Percentiles rank a stretch among this genome's conserved stretches.
These are phyloP conservation scores for Lasiodiplodia gonubiensis DNA, from an alignment of 2,329 filamentous ascomycete species.

Conservation along the genomic window DNA sequence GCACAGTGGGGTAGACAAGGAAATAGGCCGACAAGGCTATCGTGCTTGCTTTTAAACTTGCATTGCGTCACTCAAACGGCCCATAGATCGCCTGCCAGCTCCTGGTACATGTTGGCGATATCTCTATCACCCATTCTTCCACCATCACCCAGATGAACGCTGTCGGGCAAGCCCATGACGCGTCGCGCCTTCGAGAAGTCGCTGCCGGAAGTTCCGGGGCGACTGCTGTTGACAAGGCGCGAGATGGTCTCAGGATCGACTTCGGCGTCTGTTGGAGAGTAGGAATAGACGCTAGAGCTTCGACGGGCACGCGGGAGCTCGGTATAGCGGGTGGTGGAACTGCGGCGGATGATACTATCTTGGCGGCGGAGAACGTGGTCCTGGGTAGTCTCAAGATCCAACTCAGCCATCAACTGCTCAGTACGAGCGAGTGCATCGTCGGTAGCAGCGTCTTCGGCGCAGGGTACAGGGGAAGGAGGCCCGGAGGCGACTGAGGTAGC, in stretches of 20 bases:
- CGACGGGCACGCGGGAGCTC: neutral
- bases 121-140: slow-evolving; percentile 6
- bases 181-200: slow-evolving; percentile 6
- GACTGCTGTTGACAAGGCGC: neutral
- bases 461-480: neutral
- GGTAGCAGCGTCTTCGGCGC: neutral
- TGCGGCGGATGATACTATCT: neutral
- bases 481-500: slow-evolving; percentile 1
- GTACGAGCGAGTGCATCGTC: slow-evolving; percentile 18
- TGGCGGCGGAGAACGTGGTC: neutral
- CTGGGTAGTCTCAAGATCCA: slow-evolving; percentile 15
- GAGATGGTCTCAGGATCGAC: neutral
- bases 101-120: slow-evolving; percentile 23
- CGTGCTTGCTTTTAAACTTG: neutral
- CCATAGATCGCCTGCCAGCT: slow-evolving; percentile 11
- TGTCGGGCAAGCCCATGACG: slow-evolving; percentile 12
- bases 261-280: neutral
- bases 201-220: neutral
- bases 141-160: neutral
- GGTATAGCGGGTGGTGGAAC: neutral
- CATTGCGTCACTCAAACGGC: neutral
- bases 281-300: neutral
- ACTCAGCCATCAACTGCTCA: slow-evolving; percentile 27
- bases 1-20: too few relatives aligned
- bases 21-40: neutral